These are phyloP conservation scores for Venturiaceae sp. DNA, from an alignment of 2,329 filamentous ascomycete species.

Conservation along the genomic window DNA sequence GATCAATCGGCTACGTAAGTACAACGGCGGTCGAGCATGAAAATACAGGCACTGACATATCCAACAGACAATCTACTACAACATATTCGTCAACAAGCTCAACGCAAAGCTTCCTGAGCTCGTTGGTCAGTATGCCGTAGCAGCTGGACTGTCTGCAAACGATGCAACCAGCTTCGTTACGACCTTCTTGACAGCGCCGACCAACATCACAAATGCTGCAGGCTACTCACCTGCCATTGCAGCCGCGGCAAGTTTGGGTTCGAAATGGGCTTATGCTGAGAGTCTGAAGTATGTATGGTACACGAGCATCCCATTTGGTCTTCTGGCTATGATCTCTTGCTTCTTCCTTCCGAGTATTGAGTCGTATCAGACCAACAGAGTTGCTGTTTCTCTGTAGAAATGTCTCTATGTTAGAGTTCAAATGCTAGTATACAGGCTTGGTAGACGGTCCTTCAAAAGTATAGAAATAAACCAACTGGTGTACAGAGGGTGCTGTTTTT, in stretches of 20 bases:
- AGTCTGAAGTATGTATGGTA: constrained; percentile 1
- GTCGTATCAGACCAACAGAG: constrained; percentile 2
- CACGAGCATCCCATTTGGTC: constrained; percentile 1
- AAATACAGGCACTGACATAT: no score
- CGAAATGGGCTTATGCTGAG: background rate
- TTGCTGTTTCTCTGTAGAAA: constrained; percentile 6
- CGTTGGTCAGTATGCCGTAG: background rate
- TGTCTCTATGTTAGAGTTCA: no score
- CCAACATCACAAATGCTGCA: background rate
- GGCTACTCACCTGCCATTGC: background rate
- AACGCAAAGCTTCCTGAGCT: background rate
- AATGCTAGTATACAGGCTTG: no score
- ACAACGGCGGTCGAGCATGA: no score
- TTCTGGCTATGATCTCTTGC: background rate
- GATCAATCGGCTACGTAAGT: constrained; percentile 6
- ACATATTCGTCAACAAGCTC: background rate
- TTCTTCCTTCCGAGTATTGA: background rate
- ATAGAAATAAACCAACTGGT: no score
- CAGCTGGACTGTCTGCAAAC: background rate
- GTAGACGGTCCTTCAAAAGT: no score
- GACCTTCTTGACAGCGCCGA: background rate
- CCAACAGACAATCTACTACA: no score
- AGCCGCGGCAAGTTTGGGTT: background rate
- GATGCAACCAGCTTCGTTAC: background rate
- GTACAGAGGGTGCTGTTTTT: no score